Evolutionary conservation across 2,329 filamentous ascomycete species (phyloP).

Genomic region (Aspergillus pseudotamarii): DNA sequence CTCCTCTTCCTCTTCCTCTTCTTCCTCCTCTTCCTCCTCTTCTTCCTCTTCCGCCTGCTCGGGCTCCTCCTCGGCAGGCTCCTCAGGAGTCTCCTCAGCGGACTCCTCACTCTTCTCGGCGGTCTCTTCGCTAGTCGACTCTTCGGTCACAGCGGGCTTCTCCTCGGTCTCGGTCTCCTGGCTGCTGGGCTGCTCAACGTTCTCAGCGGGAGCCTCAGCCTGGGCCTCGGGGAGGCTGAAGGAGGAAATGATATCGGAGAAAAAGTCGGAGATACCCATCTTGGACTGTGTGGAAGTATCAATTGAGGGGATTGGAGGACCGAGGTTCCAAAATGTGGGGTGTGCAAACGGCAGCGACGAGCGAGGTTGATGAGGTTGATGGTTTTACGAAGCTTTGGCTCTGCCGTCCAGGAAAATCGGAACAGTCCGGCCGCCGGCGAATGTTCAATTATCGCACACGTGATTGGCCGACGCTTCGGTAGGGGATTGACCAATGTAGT

Average conservation of each 20-base stretch:
- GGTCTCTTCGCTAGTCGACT: conserved; percentile 32
- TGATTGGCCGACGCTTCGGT: conserved; percentile 39
- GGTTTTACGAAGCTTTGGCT: conserved; percentile 39
- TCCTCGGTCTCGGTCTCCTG: conserved; percentile 45
- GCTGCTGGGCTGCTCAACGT: conserved; percentile 53
- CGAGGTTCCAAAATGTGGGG: conserved; percentile 24
- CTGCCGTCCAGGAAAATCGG: conserved; percentile 44
- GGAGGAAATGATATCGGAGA: conserved; percentile 67
- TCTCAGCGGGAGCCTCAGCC: conserved; percentile 61
- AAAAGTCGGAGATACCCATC: conserved; percentile 68
- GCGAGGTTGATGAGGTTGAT: conserved; percentile 37
- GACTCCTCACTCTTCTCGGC: conserved; percentile 46
- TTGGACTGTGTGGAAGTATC: conserved; percentile 33
- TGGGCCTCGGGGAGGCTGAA: conserved; percentile 63
- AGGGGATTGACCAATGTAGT: conserved; percentile 12
- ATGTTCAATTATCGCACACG: conserved; percentile 41
- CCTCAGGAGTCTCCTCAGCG: conserved; percentile 53
- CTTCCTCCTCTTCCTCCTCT: conserved; percentile 60
- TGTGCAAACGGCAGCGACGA: conserved; percentile 29
- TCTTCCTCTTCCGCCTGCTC: conserved; percentile 53
- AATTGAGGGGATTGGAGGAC: conserved; percentile 35
- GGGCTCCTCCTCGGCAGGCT: conserved; percentile 46
- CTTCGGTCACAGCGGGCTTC: conserved; percentile 35
- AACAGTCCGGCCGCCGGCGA: conserved; percentile 42
- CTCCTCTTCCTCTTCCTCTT: conserved; percentile 79